Evolutionary conservation across 2,329 filamentous ascomycete species (phyloP).

Genomic region (Colletotrichum tanaceti): DNA sequence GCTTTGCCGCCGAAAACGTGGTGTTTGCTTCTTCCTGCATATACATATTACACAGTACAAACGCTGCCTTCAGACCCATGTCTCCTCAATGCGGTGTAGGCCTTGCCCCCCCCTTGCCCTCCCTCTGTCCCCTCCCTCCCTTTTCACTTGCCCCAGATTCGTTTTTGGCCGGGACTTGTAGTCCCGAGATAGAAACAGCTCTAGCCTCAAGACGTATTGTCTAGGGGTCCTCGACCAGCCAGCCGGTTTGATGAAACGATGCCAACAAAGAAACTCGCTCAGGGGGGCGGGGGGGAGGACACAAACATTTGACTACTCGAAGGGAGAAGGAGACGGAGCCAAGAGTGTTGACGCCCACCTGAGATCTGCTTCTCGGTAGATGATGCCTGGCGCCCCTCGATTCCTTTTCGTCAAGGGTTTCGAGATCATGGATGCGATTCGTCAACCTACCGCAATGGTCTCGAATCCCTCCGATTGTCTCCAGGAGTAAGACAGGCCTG

Average conservation of each 20-base stretch:
- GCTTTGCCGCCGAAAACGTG: slow-evolving; percentile 11
- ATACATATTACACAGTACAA: not conserved
- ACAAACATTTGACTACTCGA: not conserved
- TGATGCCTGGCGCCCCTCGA: too few species aligned
- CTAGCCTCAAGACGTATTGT: not conserved
- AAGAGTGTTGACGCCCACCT: not conserved
- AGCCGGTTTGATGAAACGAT: too few species aligned
- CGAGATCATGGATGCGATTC: not conserved
- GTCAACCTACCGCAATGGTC: too few species aligned
- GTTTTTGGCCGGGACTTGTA: too few species aligned
- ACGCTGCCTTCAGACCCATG: not conserved
- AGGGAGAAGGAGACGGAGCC: too few species aligned
- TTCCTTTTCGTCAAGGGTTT: too few species aligned
- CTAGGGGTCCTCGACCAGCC: not conserved
- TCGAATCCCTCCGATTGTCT: too few species aligned
- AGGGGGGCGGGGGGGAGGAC: not conserved
- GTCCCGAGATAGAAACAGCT: too few species aligned
- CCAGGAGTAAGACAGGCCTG: too few species aligned
- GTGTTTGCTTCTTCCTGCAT: slow-evolving; percentile 21
- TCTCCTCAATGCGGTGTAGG: too few species aligned
- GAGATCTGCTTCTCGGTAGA: not conserved
- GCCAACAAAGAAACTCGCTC: not conserved
- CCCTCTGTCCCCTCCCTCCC: not conserved
- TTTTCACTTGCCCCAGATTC: not conserved
- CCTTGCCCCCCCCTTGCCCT: not conserved